Conservation (phyloP, 1,284 basidiomycete species). For the Boletus albobrunnescens region DNA sequence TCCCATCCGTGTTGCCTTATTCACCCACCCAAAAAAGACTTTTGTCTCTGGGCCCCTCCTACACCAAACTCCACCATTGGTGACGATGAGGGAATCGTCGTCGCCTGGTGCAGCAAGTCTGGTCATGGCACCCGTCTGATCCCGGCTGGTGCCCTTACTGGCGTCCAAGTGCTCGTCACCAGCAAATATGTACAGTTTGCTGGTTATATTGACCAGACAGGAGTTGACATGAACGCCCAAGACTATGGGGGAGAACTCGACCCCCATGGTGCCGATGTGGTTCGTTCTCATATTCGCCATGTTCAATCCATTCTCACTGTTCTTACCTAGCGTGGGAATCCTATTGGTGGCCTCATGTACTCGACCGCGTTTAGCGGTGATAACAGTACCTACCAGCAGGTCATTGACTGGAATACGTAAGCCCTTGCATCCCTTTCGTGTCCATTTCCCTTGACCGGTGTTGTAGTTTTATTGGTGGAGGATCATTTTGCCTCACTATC, state of each 20-base stretch:
- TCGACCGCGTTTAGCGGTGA: slow-evolving; percentile 49
- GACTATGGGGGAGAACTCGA: slow-evolving; percentile 74
- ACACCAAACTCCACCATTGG: slow-evolving; percentile 39
- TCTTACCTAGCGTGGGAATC: slow-evolving; percentile 50
- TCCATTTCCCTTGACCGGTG: not conserved
- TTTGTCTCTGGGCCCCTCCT: slow-evolving; percentile 40
- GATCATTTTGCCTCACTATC: slow-evolving; percentile 48
- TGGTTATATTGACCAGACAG: slow-evolving; percentile 60
- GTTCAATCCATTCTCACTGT: not conserved
- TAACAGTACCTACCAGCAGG: slow-evolving; percentile 42
- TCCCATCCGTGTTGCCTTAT: not conserved
- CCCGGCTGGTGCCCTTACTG: slow-evolving; percentile 46
- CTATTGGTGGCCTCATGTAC: slow-evolving; percentile 61
- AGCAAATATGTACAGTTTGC: slow-evolving; percentile 60
- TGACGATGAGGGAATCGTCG: slow-evolving; percentile 54
- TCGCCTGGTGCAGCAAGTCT: slow-evolving; percentile 60
- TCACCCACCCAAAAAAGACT: slow-evolving; percentile 27
- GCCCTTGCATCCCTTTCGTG: slow-evolving; percentile 14
- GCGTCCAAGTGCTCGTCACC: slow-evolving; percentile 55
- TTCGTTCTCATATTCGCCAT: slow-evolving; percentile 17
- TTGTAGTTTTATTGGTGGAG: slow-evolving; percentile 57
- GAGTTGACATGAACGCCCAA: slow-evolving; percentile 47
- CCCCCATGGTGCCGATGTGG: slow-evolving; percentile 58
- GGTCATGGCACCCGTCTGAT: slow-evolving; percentile 57
- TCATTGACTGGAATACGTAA: slow-evolving; percentile 54